phyloP scores from a whole-genome alignment of 2,329 filamentous ascomycete genomes.

The Penicillium hesseltinei region DNA sequence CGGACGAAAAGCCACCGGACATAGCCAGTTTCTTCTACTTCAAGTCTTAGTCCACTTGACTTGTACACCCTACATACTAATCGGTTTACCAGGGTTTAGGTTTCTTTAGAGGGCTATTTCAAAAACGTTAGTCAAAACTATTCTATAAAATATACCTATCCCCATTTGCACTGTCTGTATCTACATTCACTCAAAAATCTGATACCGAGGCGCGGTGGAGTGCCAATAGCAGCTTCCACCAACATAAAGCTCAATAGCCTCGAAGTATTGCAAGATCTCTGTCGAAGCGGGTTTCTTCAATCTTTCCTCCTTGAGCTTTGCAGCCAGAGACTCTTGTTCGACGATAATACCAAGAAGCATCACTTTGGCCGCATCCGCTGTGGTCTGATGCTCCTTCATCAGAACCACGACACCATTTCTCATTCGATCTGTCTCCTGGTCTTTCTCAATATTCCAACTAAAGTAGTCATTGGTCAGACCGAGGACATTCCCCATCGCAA shows the following conservation, averaged over 20 bases:
- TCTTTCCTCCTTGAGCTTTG: conserved; percentile 1
- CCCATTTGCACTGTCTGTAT: neutral
- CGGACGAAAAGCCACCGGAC: neutral
- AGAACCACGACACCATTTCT: conserved; percentile 11
- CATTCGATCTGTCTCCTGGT: conserved; percentile 8
- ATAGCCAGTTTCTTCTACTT: neutral
- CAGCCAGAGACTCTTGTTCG: conserved; percentile 10
- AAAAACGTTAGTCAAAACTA: neutral
- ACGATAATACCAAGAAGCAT: conserved; percentile 13
- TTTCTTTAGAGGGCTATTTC: neutral
- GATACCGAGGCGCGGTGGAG: conserved; percentile 2
- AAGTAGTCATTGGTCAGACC: conserved; percentile 15
- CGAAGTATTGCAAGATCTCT: conserved; percentile 2
- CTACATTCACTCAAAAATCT: neutral
- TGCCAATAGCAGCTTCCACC: conserved; percentile 7
- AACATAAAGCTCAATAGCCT: conserved; percentile 7
- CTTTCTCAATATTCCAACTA: conserved; percentile 13
- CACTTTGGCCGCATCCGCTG: neutral
- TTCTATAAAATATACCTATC: neutral
- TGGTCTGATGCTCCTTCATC: conserved; percentile 2
- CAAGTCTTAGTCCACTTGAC: neutral
- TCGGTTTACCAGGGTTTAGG: no score
- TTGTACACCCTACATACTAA: neutral
- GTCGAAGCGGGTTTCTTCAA: neutral
- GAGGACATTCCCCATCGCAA: conserved; percentile 10